These are phyloP conservation scores for Phytopythium ostracodes DNA, from an alignment of 352 stramenopile genomes.

Conservation along the genomic window DNA sequence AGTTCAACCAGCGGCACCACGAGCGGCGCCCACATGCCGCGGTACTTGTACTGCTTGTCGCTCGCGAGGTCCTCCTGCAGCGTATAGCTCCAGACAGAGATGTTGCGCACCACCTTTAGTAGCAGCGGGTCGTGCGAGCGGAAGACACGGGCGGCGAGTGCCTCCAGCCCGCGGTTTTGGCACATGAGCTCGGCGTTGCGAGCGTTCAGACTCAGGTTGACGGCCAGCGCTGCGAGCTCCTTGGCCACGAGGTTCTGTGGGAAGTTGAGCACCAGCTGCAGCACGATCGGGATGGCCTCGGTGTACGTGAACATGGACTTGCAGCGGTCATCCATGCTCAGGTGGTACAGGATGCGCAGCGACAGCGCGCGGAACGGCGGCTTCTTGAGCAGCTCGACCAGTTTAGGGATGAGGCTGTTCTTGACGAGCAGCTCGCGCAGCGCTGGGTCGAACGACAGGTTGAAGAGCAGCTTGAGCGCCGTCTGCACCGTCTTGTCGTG, in stretches of 20 bases:
- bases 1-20: conserved; percentile 87
- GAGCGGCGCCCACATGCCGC: conserved; percentile 90
- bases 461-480: conserved; percentile 90
- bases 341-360: conserved; percentile 92
- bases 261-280: conserved; percentile 94
- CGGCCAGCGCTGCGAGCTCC: conserved; percentile 91
- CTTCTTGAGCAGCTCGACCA: conserved; percentile 93
- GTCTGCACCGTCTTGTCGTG: conserved; percentile 87
- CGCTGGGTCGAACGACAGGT: conserved; percentile 91
- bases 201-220: conserved; percentile 92
- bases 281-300: conserved; percentile 92
- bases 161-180: conserved; percentile 83
- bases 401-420: conserved; percentile 88
- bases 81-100: conserved; percentile 90
- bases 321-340: conserved; percentile 93
- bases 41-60: conserved; percentile 89
- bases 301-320: conserved; percentile 95
- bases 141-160: conserved; percentile 86
- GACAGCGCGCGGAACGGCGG: conserved; percentile 83
- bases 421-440: conserved; percentile 85
- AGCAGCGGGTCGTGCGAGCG: conserved; percentile 88
- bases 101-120: conserved; percentile 93
- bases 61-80: conserved; percentile 85
- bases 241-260: conserved; percentile 89
- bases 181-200: conserved; percentile 91